phyloP scores from a whole-genome alignment of 495 filamentous ascomycete genomes.

The Trichoderma virens region DNA sequence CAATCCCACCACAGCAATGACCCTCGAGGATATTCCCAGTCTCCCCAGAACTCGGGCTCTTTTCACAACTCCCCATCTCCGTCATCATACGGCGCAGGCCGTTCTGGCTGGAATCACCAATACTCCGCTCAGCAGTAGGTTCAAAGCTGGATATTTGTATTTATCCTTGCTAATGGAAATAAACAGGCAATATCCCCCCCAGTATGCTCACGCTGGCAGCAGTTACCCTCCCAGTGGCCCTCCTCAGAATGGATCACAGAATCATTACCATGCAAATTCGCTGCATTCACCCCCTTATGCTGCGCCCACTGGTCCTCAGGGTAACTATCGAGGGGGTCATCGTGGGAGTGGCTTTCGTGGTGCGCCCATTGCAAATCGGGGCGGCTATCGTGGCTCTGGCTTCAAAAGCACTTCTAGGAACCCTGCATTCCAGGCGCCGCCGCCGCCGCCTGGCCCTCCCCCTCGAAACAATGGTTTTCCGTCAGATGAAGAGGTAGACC shows the following conservation, averaged over 20 bases:
- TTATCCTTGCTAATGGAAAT: conserved; percentile 15
- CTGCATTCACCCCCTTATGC: conserved; percentile 43
- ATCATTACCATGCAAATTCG: conserved; percentile 39
- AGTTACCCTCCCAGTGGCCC: conserved; percentile 32
- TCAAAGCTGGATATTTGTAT: conserved; percentile 2
- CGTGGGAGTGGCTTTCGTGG: conserved; percentile 23
- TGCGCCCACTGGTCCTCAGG: conserved; percentile 38
- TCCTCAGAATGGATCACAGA: conserved; percentile 35
- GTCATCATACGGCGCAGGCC: conserved; percentile 57
- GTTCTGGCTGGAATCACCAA: conserved; percentile 50
- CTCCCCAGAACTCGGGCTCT: conserved; percentile 53
- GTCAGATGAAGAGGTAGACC: conserved; percentile 41
- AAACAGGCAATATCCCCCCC: conserved; percentile 49
- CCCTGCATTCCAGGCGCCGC: conserved; percentile 6
- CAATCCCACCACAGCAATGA: conserved; percentile 31
- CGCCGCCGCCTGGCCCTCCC: neutral
- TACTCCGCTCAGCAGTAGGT: conserved; percentile 55
- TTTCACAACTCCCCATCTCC: conserved; percentile 57
- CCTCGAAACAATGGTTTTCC: conserved; percentile 16
- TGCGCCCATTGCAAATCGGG: conserved; percentile 10
- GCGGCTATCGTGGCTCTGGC: conserved; percentile 25
- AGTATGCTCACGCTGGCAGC: conserved; percentile 41
- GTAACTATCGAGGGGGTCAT: conserved; percentile 45
- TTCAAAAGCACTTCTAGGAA: conserved; percentile 30
- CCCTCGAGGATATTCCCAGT: conserved; percentile 45